These are phyloP conservation scores for Lecanicillium sp. DNA, from an alignment of 2,329 filamentous ascomycete genomes.

Conservation along the genomic window DNA sequence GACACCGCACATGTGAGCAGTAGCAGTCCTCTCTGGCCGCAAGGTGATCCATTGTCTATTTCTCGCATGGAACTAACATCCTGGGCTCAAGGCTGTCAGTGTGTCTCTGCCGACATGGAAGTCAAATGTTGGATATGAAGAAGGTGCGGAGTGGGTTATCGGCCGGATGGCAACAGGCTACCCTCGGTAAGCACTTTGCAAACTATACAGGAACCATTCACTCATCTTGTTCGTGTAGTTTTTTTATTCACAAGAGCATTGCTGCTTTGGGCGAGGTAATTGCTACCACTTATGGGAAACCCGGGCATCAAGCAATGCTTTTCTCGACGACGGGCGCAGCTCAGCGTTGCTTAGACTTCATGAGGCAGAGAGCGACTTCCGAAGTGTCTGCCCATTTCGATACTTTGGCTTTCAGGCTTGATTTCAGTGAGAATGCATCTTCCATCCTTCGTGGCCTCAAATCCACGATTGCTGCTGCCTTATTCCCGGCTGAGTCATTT, in stretches of 20 bases:
- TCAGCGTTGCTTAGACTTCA: conserved; percentile 67
- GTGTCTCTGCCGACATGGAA: conserved; percentile 93
- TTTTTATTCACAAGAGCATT: conserved; percentile 86
- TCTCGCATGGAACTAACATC: not conserved
- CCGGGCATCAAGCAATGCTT: conserved; percentile 67
- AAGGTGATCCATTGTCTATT: not conserved
- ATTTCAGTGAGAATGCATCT: conserved; percentile 45
- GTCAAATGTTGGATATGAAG: conserved; percentile 87
- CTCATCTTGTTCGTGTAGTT: conserved; percentile 49
- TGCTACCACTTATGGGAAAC: conserved; percentile 53
- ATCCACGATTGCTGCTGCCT: conserved; percentile 61
- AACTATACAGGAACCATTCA: conserved; percentile 4
- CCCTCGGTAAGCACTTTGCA: conserved; percentile 54
- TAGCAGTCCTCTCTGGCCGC: not conserved
- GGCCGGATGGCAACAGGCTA: conserved; percentile 85
- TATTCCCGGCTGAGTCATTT: conserved; percentile 64
- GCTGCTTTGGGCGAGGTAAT: conserved; percentile 66
- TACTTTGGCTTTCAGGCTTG: conserved; percentile 58
- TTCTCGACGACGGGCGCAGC: conserved; percentile 71
- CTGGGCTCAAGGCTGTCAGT: conserved; percentile 70
- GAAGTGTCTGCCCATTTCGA: conserved; percentile 43
- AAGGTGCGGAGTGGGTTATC: conserved; percentile 83
- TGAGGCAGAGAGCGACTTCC: conserved; percentile 53
- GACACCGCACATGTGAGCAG: conserved; percentile 72
- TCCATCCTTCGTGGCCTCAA: conserved; percentile 47